phyloP scores from a whole-genome alignment of 441 rosid species.

The Pelargonium fulgidum region DNA sequence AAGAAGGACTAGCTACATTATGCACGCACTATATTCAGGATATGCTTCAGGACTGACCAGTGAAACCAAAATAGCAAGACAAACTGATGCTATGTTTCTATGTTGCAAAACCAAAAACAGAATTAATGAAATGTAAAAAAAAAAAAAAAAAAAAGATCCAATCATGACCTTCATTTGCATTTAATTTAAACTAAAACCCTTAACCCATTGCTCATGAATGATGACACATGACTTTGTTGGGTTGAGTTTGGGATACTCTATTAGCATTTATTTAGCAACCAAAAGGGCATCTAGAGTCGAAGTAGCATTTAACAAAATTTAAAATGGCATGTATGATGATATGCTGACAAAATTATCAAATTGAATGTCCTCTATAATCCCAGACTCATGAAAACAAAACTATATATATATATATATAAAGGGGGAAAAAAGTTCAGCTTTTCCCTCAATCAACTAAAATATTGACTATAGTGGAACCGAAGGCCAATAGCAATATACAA shows the following conservation, averaged over 20 bases:
- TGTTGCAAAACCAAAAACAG: neutral
- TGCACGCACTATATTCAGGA: neutral
- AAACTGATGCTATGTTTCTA: neutral
- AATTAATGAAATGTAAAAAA: neutral
- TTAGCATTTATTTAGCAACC: neutral
- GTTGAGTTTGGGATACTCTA: conserved; percentile 3
- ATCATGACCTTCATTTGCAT: too few species aligned
- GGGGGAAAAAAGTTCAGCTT: neutral
- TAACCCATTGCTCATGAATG: too few species aligned
- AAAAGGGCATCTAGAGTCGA: neutral
- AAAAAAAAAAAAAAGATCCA: too few species aligned
- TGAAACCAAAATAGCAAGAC: neutral
- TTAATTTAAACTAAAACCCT: too few species aligned
- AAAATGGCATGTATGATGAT: neutral
- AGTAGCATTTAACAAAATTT: neutral
- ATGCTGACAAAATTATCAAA: neutral
- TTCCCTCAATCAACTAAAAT: neutral
- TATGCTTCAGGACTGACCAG: neutral
- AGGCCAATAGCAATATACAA: too few species aligned
- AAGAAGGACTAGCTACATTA: conserved; percentile 1
- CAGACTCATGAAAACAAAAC: neutral
- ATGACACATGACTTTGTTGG: conserved; percentile 1
- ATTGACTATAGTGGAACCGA: neutral
- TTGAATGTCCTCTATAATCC: neutral
- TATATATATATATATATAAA: neutral